Evolutionary conservation across 495 filamentous ascomycete genomes (phyloP).

Genomic region (Cercophora sp.): DNA sequence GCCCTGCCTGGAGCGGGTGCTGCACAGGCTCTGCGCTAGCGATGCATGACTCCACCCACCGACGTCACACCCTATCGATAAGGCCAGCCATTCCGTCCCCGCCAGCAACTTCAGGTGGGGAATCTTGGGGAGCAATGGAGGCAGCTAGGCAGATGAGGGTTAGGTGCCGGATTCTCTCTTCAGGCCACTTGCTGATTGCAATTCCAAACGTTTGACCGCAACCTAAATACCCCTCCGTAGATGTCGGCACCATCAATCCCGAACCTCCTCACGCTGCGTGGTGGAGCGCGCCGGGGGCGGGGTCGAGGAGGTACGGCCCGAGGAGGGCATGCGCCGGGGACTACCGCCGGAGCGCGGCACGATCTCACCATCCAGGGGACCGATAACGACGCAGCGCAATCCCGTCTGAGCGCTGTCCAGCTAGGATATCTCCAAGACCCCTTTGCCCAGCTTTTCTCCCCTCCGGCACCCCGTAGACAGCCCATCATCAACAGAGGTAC

Average conservation of each 20-base stretch:
- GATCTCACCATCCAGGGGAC: conserved; percentile 73
- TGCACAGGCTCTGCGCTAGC: not conserved
- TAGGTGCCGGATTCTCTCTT: too few relatives aligned
- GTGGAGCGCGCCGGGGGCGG: conserved; percentile 32
- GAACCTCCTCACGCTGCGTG: conserved; percentile 66
- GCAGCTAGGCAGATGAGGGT: too few relatives aligned
- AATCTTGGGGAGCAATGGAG: too few relatives aligned
- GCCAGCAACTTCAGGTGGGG: too few relatives aligned
- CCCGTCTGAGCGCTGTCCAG: conserved; percentile 80
- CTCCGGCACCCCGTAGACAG: conserved; percentile 51
- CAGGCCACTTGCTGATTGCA: too few relatives aligned
- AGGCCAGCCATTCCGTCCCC: not conserved
- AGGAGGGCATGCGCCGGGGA: conserved; percentile 15
- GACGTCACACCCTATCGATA: conserved; percentile 7
- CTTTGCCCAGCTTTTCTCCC: conserved; percentile 62
- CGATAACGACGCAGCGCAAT: conserved; percentile 86
- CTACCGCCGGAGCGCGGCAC: conserved; percentile 24
- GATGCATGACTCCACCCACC: not conserved
- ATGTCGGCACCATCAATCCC: conserved; percentile 75
- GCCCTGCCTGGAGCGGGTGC: not conserved
- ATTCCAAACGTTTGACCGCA: not conserved
- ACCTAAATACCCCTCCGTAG: not conserved
- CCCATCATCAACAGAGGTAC: conserved; percentile 92
- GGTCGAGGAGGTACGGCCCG: conserved; percentile 40
- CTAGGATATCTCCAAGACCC: conserved; percentile 83